Conservation (phyloP, 2,329 filamentous ascomycete genomes). For the Pseudogymnoascus sp. region DNA sequence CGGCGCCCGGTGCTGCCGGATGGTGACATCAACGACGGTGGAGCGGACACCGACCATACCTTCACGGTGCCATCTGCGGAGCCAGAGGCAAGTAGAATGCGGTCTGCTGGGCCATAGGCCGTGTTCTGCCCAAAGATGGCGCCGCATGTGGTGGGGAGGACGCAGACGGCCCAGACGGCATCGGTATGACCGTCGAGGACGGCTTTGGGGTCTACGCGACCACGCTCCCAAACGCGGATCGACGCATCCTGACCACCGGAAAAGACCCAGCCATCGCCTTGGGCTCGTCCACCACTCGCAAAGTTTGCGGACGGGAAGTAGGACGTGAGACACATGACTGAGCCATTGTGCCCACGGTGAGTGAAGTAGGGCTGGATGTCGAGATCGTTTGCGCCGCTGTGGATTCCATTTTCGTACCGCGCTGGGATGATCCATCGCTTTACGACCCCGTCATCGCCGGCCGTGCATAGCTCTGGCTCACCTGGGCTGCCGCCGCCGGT, state of each 20-base stretch:
- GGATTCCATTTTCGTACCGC: constrained; percentile 57
- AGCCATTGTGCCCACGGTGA: constrained; percentile 85
- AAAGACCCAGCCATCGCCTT: constrained; percentile 96
- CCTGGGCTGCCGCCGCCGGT: constrained; percentile 91
- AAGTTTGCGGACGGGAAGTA: constrained; percentile 86
- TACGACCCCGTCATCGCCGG: constrained; percentile 89
- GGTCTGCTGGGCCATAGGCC: constrained; percentile 72
- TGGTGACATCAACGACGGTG: constrained; percentile 77
- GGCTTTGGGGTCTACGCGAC: constrained; percentile 88
- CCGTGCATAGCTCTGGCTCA: constrained; percentile 94
- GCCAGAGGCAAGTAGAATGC: constrained; percentile 84
- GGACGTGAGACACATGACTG: constrained; percentile 78
- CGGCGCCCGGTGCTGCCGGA: constrained; percentile 56
- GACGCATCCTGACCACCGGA: constrained; percentile 93
- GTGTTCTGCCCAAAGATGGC: constrained; percentile 71
- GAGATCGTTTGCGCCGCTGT: constrained; percentile 54
- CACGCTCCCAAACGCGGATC: constrained; percentile 90
- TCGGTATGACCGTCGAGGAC: constrained; percentile 92
- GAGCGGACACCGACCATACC: constrained; percentile 89
- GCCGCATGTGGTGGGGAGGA: constrained; percentile 76
- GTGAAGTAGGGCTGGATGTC: constrained; percentile 94
- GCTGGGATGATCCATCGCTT: constrained; percentile 94
- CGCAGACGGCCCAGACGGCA: constrained; percentile 91
- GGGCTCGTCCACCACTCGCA: constrained; percentile 76
- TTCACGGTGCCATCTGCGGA: constrained; percentile 86